Evolutionary conservation across 2,329 filamentous ascomycete genomes (phyloP), one percentile per base, ranked within the genome.

Genomic region (Aspergillus fumigatus): DNA sequence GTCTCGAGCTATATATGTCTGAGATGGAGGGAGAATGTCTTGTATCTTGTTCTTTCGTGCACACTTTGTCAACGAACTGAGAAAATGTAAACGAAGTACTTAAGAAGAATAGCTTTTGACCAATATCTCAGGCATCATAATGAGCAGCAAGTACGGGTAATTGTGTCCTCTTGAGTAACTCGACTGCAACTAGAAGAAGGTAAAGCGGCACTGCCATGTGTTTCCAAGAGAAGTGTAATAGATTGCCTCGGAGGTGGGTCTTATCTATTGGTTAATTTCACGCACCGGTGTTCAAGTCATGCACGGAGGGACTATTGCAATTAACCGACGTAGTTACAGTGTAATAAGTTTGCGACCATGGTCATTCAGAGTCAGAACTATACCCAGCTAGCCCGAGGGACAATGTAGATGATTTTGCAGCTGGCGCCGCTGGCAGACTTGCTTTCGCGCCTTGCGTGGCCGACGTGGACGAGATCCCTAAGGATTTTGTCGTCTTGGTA

Each of bases 321-420:
- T 21, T 3, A n/a, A 29, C 10, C 25, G 8, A 29, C 8, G 3
- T 21, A 26, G 7, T 51, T 57, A 43, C 35, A 7, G 29, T 35
- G 27, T 29, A 32, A 17, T 7, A 25, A 17, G 32, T 35, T 51
- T 29, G 17, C n/a, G 19, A n/a, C 17, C 19, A 38, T 21, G 23
- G 21, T 71, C 58, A 74, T 61, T 75, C 74, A 19, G 74, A 74
- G 53, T 76, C 74, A 7, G 75, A 77, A 57, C 68, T 70, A 55
- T 77, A 77, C 17, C 63, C 72, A 19, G 65, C 72, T 48, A 77
- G 57, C 21, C 73, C 74, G 26, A 75, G 66, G 17, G 63, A 64
- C 17, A 60, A 51, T 10, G 67, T 38, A n/a, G 65, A 54, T 32
- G 65, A 53, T 50, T 70, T 69, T n/a, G 53, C 32, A 19, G 63